Percentiles rank a stretch among this genome's conserved stretches.
Evolutionary conservation across 2,329 filamentous ascomycete genomes (phyloP).

Genomic region (Sarocladium brachiariae): DNA sequence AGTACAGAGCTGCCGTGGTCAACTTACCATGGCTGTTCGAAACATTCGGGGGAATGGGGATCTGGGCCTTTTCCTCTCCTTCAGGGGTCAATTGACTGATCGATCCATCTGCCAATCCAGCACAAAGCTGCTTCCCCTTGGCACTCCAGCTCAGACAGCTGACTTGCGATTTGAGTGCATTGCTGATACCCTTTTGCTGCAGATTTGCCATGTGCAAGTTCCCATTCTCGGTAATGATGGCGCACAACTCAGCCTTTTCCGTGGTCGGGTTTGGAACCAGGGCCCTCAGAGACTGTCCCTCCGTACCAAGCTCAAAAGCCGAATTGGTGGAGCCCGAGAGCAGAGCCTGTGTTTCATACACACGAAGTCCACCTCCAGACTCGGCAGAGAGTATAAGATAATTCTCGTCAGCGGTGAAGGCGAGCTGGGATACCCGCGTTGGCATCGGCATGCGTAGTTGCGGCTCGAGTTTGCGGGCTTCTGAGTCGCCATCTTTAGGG

Average conservation of each 20-base stretch:
- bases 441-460: constrained; percentile 67
- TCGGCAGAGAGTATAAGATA: constrained; percentile 80
- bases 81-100: constrained; percentile 78
- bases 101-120: constrained; percentile 74
- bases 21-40: constrained; percentile 60
- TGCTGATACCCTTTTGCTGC: constrained; percentile 58
- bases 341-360: constrained; percentile 70
- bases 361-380: constrained; percentile 69
- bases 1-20: neutral
- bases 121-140: constrained; percentile 86
- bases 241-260: constrained; percentile 67
- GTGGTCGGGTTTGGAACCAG: constrained; percentile 74
- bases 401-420: constrained; percentile 84
- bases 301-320: constrained; percentile 70
- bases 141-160: constrained; percentile 87
- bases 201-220: constrained; percentile 81
- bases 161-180: constrained; percentile 62
- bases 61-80: constrained; percentile 67
- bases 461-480: constrained; percentile 65
- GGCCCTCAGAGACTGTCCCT: constrained; percentile 64
- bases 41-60: constrained; percentile 69
- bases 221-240: constrained; percentile 72
- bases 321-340: constrained; percentile 59
- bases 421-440: constrained; percentile 75
- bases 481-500: constrained; percentile 51